Evolutionary conservation across 2,329 filamentous ascomycete genomes (phyloP).

Genomic region (Nothopassalora personata): DNA sequence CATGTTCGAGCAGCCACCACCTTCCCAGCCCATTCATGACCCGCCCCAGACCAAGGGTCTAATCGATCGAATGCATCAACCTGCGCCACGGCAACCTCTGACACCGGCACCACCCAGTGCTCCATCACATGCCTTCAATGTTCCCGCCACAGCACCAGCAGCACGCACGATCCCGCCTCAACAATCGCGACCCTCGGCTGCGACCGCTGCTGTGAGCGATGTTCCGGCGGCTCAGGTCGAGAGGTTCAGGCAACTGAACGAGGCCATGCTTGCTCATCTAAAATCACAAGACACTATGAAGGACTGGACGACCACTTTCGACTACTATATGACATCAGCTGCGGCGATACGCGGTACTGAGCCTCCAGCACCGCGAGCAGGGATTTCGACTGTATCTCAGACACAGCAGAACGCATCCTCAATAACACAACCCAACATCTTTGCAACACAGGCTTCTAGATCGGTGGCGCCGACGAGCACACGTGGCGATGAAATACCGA

Average conservation of each 20-base stretch:
- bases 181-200: neutral
- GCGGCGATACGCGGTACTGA: constrained; percentile 20
- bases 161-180: constrained; percentile 5
- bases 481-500: constrained; percentile 15
- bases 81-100: constrained; percentile 1
- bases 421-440: neutral
- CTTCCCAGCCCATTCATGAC: neutral
- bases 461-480: neutral
- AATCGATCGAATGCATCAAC: neutral
- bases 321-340: constrained; percentile 24
- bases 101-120: constrained; percentile 10
- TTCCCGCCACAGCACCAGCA: constrained; percentile 14
- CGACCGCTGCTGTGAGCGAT: neutral
- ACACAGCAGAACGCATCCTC: too few species aligned
- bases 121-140: constrained; percentile 8
- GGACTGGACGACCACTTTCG: constrained; percentile 27
- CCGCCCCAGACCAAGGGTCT: neutral
- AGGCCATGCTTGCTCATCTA: constrained; percentile 25
- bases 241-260: constrained; percentile 26
- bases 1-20: neutral
- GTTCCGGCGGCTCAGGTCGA: constrained; percentile 5
- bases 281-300: constrained; percentile 18
- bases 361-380: neutral
- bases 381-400: neutral
- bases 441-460: neutral